These are phyloP conservation scores for Tricladium varicosporioides DNA, from an alignment of 2,329 filamentous ascomycete species.

Conservation along the genomic window DNA sequence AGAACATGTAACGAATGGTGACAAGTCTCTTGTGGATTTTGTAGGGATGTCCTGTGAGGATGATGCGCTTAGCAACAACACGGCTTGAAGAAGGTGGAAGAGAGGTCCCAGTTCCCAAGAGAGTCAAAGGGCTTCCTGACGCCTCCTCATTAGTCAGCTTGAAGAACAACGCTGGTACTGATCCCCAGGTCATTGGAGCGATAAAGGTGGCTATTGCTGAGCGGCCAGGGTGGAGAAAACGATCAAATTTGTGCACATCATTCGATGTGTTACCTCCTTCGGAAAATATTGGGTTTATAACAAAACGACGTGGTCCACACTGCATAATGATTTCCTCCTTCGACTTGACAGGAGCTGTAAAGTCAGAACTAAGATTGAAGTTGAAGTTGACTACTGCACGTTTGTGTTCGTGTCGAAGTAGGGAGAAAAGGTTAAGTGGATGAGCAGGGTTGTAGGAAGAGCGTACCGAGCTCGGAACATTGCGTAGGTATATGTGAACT, in stretches of 20 bases:
- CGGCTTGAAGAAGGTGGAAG: conserved; percentile 73
- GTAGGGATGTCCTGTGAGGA: conserved; percentile 93
- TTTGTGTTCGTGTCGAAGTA: conserved; percentile 94
- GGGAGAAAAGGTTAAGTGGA: conserved; percentile 77
- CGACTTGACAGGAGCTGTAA: conserved; percentile 74
- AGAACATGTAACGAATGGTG: conserved; percentile 99
- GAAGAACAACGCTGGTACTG: conserved; percentile 88
- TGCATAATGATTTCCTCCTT: conserved; percentile 93
- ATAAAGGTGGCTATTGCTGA: conserved; percentile 88
- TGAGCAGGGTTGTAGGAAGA: conserved; percentile 49
- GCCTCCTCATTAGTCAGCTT: conserved; percentile 53
- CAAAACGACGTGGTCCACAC: conserved; percentile 81
- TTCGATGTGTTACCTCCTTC: conserved; percentile 88
- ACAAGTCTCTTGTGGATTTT: conserved; percentile 99
- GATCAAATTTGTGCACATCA: conserved; percentile 95
- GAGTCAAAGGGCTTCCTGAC: conserved; percentile 53
- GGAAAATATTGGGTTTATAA: conserved; percentile 89
- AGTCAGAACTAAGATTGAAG: conserved; percentile 78
- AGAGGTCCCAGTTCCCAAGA: conserved; percentile 85
- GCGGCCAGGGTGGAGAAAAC: conserved; percentile 86
- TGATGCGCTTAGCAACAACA: conserved; percentile 89
- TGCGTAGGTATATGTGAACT: conserved; percentile 73
- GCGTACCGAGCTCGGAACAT: conserved; percentile 54
- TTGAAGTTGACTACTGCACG: conserved; percentile 86
- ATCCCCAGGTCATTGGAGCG: conserved; percentile 88